Evolutionary conservation across 2,329 filamentous ascomycete genomes (phyloP).

Genomic region (Ascochyta viciae-villosae): DNA sequence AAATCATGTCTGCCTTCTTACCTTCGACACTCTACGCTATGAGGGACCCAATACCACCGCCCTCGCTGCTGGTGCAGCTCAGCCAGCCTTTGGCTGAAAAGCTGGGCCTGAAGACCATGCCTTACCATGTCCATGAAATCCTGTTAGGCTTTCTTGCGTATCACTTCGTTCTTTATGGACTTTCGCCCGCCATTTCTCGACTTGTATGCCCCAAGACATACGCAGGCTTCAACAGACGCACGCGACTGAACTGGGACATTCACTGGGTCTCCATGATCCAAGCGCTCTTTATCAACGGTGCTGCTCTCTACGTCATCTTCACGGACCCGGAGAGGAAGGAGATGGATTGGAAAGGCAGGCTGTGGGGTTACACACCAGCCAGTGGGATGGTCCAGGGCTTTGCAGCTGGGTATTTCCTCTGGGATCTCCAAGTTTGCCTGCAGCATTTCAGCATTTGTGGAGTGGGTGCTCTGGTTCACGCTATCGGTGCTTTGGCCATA

Average conservation of each 20-base stretch:
- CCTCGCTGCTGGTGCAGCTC: conserved; percentile 62
- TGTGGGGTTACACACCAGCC: conserved; percentile 81
- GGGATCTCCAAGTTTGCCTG: conserved; percentile 76
- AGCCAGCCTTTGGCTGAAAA: conserved; percentile 70
- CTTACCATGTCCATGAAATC: conserved; percentile 79
- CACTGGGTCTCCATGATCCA: conserved; percentile 84
- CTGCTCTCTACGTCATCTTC: conserved; percentile 75
- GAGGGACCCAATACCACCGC: conserved; percentile 74
- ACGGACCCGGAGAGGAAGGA: conserved; percentile 69
- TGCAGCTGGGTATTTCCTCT: conserved; percentile 81
- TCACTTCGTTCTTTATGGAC: conserved; percentile 68
- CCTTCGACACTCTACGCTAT: conserved; percentile 55
- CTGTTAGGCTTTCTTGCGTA: conserved; percentile 71
- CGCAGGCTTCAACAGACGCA: conserved; percentile 64
- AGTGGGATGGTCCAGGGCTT: conserved; percentile 77
- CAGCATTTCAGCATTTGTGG: conserved; percentile 75
- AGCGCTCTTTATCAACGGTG: conserved; percentile 71
- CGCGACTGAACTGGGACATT: conserved; percentile 82
- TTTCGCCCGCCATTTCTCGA: conserved; percentile 72
- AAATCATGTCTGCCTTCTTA: conserved; percentile 29
- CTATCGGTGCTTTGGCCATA: conserved; percentile 73
- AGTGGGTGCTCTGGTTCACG: conserved; percentile 76
- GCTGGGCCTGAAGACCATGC: conserved; percentile 70
- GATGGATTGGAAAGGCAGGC: conserved; percentile 72
- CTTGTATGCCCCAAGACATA: conserved; percentile 70